Base-by-base conservation (phyloP, 2,329 filamentous ascomycete genomes). In the Phyllosticta citribraziliensis region DNA sequence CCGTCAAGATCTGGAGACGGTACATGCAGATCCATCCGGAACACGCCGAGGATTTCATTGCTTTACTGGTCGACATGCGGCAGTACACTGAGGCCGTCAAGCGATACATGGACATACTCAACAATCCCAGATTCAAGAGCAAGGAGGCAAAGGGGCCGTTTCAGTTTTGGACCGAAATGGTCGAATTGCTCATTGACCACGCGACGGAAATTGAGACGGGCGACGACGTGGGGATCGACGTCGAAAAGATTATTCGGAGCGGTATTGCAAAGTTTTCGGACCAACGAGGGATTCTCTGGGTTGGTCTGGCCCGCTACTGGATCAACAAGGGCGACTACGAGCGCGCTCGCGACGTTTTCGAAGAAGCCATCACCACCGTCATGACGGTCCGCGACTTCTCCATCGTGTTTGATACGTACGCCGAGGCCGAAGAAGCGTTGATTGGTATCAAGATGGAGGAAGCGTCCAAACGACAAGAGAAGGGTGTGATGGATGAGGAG, bases 341-440 rank as follows among this genome's bases (percentile, higher is more conserved):
- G 76, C 87, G 88, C 64, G 92, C 94, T 14, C 82, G 95, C 65
- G 94, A 99, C 73, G 82, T 95, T 3, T 97, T 96, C 66, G 94
- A 99, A 75, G 92, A 97, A 74, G 95, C 90, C 53, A 90, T 97
- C 66, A 96, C 91, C 11, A 97, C 93, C 1, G 95, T 97, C 65
- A 97, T 97, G 93, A 99, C 94, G 2, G 92, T 99, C 53, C 87
- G 94, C 61, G 94, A 99, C 75, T 99, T 99, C 70, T 95, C 92
- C 0, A 84, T 97, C 60, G 88, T 97, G 54, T 99, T 99, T 68
- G 94, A 99, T 74, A 89, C 92, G 0, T 99, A 97, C 70, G 87
- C 89, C 33, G 94, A 99, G 74, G 97, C 97, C 64, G 94, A 99
- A 73, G 95, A 99, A 76, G 93, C 92, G 0, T 88, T 97, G 66